phyloP scores from a whole-genome alignment of 352 stramenopile species.

The Pythium aphanidermatum region DNA sequence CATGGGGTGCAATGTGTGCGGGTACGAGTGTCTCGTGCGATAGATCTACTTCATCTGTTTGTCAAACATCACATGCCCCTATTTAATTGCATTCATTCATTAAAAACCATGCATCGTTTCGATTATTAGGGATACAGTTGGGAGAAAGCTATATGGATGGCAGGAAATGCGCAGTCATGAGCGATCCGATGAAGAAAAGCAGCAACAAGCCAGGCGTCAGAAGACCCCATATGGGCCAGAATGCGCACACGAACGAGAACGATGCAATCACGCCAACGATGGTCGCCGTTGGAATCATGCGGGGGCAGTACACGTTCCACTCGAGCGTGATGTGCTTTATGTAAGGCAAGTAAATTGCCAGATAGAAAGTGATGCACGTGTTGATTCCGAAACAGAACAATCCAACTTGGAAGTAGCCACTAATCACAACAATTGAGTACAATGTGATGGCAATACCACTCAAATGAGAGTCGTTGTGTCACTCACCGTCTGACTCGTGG shows the following conservation, averaged over 20 bases:
- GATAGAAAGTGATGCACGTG: constrained; percentile 82
- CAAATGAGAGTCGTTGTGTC: neutral
- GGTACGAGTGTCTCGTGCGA: constrained; percentile 24
- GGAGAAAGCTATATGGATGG: constrained; percentile 61
- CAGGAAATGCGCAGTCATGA: constrained; percentile 93
- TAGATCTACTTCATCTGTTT: neutral
- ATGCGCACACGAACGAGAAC: constrained; percentile 77
- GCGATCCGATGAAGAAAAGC: constrained; percentile 85
- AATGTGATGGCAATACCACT: neutral
- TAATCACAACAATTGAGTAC: constrained; percentile 11
- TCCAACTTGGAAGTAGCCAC: constrained; percentile 74
- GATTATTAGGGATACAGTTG: constrained; percentile 1
- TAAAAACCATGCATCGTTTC: no score
- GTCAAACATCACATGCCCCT: neutral
- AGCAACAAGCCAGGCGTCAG: constrained; percentile 85
- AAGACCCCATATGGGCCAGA: constrained; percentile 91
- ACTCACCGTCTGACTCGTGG: constrained; percentile 40
- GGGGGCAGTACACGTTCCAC: constrained; percentile 91
- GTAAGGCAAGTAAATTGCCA: constrained; percentile 84
- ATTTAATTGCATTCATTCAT: constrained; percentile 1
- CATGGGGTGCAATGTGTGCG: constrained; percentile 32
- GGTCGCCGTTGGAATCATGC: constrained; percentile 87
- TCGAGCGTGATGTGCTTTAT: constrained; percentile 76
- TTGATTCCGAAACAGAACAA: constrained; percentile 77
- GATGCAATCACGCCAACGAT: constrained; percentile 54